phyloP scores from a whole-genome alignment of 768 basidiomycete genomes.

The Boletus patriciae region DNA sequence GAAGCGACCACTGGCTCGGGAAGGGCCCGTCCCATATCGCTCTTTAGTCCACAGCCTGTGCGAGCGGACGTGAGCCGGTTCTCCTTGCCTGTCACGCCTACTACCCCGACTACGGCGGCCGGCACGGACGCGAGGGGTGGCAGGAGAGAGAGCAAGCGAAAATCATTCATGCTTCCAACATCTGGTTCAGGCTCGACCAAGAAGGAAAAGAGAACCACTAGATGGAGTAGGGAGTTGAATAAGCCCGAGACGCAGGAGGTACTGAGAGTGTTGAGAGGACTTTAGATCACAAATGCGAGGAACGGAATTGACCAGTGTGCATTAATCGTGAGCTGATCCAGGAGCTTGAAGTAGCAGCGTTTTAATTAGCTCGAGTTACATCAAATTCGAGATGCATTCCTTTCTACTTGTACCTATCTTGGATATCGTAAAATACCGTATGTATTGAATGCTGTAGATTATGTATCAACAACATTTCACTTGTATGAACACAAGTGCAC shows the following conservation, averaged over 20 bases:
- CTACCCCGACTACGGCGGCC: background rate
- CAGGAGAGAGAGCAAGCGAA: conserved; percentile 3
- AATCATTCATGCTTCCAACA: background rate
- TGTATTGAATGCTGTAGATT: too few relatives aligned
- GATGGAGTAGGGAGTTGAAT: conserved; percentile 19
- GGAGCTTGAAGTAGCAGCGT: too few relatives aligned
- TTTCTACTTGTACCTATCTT: too few relatives aligned
- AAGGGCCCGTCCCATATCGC: conserved; percentile 9
- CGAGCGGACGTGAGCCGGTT: conserved; percentile 11
- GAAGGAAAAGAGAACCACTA: conserved; percentile 17
- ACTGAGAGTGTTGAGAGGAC: conserved; percentile 10
- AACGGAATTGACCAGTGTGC: background rate
- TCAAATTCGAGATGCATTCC: too few relatives aligned
- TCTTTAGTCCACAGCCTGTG: conserved; percentile 9
- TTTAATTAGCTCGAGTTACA: too few relatives aligned
- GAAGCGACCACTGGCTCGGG: background rate
- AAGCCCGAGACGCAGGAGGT: conserved; percentile 27
- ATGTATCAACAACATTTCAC: too few relatives aligned
- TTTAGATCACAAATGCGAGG: background rate
- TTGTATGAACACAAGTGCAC: too few relatives aligned
- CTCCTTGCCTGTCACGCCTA: conserved; percentile 16
- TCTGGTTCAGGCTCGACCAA: background rate
- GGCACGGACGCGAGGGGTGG: background rate
- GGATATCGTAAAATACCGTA: too few relatives aligned
- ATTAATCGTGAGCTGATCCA: background rate